phyloP scores from a whole-genome alignment of 371 early-diverging fungal genomes.

The Coemansia sp. region DNA sequence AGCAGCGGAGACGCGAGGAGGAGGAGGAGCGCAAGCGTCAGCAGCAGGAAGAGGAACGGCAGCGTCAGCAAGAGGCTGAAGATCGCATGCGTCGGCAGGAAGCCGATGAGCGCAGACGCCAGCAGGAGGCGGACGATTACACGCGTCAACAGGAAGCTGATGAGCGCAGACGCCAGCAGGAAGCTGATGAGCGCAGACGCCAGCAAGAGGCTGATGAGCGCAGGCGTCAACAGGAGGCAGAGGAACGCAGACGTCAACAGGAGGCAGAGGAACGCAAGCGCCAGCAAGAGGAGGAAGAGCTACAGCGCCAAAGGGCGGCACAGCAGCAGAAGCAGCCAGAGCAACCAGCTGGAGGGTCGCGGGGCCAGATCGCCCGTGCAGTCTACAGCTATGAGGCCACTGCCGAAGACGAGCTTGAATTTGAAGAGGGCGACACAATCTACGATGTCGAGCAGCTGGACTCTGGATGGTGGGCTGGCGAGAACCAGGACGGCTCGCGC shows the following conservation, averaged over 20 bases:
- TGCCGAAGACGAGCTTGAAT: slow-evolving; percentile 81
- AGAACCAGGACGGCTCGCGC: slow-evolving; percentile 71
- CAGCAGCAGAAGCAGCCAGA: slow-evolving; percentile 33
- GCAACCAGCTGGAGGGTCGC: slow-evolving; percentile 9
- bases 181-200: neutral
- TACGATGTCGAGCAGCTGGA: slow-evolving; percentile 80
- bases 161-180: slow-evolving; percentile 27
- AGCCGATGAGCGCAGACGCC: slow-evolving; percentile 30
- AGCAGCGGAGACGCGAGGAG: slow-evolving; percentile 5
- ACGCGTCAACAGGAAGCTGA: slow-evolving; percentile 11
- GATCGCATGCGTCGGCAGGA: slow-evolving; percentile 1
- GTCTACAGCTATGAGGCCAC: slow-evolving; percentile 74
- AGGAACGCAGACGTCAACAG: neutral
- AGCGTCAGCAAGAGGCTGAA: slow-evolving; percentile 7
- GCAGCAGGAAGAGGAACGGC: slow-evolving; percentile 20
- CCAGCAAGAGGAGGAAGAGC: neutral
- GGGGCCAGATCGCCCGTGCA: slow-evolving; percentile 62
- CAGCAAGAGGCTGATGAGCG: neutral
- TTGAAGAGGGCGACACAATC: slow-evolving; percentile 82
- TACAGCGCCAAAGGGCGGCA: neutral
- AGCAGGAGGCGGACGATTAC: neutral
- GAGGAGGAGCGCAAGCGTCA: slow-evolving; percentile 10
- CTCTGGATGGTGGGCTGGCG: slow-evolving; percentile 94
- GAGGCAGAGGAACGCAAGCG: neutral
- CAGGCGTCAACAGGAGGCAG: neutral